Percentiles rank a stretch among this genome's conserved stretches.
Conservation (phyloP, 2,329 filamentous ascomycete genomes). For the Metarhizium guizhouense region DNA sequence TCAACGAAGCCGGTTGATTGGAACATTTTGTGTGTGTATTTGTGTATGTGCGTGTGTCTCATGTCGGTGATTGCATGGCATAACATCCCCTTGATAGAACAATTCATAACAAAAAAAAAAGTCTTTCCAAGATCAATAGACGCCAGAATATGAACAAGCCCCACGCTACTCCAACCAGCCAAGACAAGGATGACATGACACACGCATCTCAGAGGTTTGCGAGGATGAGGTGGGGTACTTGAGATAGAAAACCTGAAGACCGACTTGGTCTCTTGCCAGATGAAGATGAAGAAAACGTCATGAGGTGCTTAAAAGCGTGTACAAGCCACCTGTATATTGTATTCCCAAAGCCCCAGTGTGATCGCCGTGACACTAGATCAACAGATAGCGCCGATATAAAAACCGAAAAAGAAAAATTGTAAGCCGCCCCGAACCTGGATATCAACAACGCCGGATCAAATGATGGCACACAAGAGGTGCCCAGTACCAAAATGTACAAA, state of each 20-base stretch:
- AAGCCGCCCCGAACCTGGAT: neutral
- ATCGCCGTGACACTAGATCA: neutral
- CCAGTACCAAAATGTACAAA: neutral
- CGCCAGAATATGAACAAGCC: neutral
- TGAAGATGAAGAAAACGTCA: neutral
- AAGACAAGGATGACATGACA: neutral
- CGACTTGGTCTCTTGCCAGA: neutral
- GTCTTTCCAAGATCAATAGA: neutral
- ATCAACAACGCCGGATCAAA: constrained; percentile 1
- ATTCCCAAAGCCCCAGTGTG: neutral
- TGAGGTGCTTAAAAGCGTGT: constrained; percentile 6
- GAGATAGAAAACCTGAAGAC: neutral
- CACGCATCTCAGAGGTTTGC: too few relatives aligned
- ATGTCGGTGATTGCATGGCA: neutral
- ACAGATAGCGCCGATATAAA: neutral
- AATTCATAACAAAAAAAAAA: neutral
- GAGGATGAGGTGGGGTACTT: neutral
- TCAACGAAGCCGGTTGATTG: neutral
- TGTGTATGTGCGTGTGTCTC: neutral
- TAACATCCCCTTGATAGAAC: neutral
- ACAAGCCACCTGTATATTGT: neutral
- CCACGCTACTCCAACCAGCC: neutral
- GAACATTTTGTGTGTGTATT: neutral
- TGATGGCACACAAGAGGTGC: neutral
- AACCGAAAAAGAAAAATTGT: neutral